Evolutionary conservation across 345 rosid species (phyloP).

Genomic region (Theobroma cacao): DNA sequence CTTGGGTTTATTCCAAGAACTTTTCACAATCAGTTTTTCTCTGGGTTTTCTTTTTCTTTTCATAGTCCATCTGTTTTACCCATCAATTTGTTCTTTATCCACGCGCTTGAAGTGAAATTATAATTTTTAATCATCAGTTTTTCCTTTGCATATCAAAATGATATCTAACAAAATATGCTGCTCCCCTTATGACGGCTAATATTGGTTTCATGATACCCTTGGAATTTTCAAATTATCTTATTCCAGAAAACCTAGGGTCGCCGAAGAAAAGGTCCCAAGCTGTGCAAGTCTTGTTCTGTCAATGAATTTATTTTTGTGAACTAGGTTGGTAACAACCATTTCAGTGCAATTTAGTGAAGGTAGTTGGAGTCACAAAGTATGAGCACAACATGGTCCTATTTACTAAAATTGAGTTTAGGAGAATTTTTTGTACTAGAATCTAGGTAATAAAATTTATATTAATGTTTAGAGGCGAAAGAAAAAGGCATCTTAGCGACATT

Average conservation of each 20-base stretch:
- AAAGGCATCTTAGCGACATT: not conserved
- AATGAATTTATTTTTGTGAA: not conserved
- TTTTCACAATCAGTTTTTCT: not conserved
- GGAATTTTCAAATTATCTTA: not conserved
- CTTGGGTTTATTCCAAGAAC: constrained; percentile 3
- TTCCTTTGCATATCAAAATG: not conserved
- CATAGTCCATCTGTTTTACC: not conserved
- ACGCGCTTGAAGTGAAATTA: not conserved
- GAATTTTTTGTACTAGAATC: not conserved
- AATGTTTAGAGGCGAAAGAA: not conserved
- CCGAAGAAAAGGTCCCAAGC: not conserved
- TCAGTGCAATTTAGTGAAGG: not conserved
- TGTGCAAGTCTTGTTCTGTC: not conserved
- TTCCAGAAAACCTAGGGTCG: not conserved
- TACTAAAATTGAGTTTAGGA: not conserved
- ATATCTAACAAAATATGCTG: not conserved
- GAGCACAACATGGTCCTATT: not conserved
- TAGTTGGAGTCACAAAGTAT: not conserved
- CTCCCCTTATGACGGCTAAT: not conserved
- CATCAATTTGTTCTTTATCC: not conserved
- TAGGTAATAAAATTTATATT: not conserved
- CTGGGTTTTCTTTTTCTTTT: not conserved
- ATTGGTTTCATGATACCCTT: not conserved
- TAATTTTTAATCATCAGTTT: not conserved
- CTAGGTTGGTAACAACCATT: not conserved